Evolutionary conservation across 148 eudicot species (phyloP).

Genomic region (Nepenthes gracilis): DNA sequence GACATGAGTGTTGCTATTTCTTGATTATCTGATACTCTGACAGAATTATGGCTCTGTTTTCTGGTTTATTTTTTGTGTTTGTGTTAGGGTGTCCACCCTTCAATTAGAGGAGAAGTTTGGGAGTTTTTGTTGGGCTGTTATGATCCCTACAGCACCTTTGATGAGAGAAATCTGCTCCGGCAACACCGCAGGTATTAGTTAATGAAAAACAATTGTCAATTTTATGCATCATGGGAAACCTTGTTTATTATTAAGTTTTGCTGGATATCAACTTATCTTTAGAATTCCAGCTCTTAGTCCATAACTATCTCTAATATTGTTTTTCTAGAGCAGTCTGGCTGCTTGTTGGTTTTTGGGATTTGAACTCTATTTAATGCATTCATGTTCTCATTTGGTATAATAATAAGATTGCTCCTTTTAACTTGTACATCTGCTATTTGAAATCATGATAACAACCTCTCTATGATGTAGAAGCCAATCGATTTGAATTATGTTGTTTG

Average conservation of each 20-base stretch:
- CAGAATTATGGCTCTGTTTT: constrained; percentile 1
- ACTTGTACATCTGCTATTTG: too few relatives aligned
- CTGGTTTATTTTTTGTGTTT: constrained; percentile 4
- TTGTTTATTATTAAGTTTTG: neutral
- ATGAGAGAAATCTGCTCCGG: constrained; percentile 67
- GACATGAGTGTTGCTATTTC: neutral
- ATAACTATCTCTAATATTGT: neutral
- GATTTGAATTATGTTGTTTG: too few relatives aligned
- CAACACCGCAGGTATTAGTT: constrained; percentile 51
- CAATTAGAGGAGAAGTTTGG: constrained; percentile 85
- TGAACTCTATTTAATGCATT: neutral
- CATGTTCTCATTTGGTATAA: too few relatives aligned
- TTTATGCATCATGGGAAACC: neutral
- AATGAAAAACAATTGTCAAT: constrained; percentile 10
- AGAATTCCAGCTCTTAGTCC: constrained; percentile 5
- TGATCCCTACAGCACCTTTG: constrained; percentile 75
- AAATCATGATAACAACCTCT: too few relatives aligned
- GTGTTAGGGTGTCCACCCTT: constrained; percentile 84
- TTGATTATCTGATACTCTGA: neutral
- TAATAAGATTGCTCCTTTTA: too few relatives aligned
- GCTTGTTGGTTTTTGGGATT: neutral
- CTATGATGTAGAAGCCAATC: too few relatives aligned
- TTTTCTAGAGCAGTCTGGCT: neutral
- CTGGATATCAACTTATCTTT: neutral
- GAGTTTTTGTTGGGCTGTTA: constrained; percentile 93